A percentile compares a stretch with the other conserved stretches of the same genome.
phyloP scores from a whole-genome alignment of 768 basidiomycete genomes.

The Sporobolomyces pararoseus region DNA sequence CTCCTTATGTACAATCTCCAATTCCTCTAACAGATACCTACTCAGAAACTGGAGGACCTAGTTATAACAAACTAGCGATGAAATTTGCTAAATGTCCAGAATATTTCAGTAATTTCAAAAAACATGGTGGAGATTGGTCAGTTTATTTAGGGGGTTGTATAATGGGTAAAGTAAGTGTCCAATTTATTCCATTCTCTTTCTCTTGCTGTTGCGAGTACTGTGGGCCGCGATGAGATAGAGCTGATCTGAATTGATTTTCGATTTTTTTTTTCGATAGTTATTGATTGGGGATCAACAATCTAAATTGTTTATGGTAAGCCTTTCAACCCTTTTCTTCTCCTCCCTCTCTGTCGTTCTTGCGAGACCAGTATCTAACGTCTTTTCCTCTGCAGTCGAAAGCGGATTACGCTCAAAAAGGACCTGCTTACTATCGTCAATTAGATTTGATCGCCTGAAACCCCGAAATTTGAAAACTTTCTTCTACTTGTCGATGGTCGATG shows the following conservation, averaged over 20 bases:
- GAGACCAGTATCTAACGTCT: background rate
- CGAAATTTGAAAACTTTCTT: too few species aligned
- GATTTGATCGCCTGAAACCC: conserved; percentile 9
- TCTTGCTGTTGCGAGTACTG: background rate
- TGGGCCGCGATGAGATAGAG: too few species aligned
- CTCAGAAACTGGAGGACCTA: background rate
- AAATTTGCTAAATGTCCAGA: conserved; percentile 66
- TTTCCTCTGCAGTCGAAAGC: conserved; percentile 23
- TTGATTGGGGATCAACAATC: conserved; percentile 34
- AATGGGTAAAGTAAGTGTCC: conserved; percentile 42
- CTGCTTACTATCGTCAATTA: conserved; percentile 26
- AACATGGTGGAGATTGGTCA: conserved; percentile 34
- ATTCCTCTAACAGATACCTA: background rate
- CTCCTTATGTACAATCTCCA: conserved; percentile 26
- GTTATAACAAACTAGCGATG: conserved; percentile 54
- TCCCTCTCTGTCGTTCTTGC: background rate
- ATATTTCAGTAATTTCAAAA: conserved; percentile 73
- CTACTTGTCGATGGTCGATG: too few species aligned
- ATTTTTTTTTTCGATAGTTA: too few species aligned
- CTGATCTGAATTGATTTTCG: background rate
- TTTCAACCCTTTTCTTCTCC: too few species aligned
- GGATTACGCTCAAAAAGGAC: conserved; percentile 30
- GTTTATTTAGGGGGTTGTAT: conserved; percentile 42
- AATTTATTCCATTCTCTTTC: background rate
- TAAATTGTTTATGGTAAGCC: conserved; percentile 38